A percentile compares a stretch with the other conserved stretches of the same genome.
phyloP scores from a whole-genome alignment of 768 basidiomycete genomes.

The Cantharellus anzutake region DNA sequence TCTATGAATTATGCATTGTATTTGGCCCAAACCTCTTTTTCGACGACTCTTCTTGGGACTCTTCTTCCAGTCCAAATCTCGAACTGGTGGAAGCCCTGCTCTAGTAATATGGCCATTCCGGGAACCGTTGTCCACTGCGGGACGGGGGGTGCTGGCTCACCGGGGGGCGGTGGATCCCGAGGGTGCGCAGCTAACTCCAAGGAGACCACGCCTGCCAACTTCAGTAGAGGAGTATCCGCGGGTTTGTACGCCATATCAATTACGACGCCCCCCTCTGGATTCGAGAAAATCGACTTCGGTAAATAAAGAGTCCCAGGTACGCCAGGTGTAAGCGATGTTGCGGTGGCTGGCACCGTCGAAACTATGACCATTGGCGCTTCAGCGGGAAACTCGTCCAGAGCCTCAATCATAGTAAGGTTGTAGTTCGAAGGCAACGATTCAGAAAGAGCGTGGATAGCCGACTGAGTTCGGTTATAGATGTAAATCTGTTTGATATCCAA shows the following conservation, averaged over 20 bases:
- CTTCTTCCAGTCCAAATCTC: conserved; percentile 52
- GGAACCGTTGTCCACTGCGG: conserved; percentile 44
- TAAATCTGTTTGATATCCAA: conserved; percentile 56
- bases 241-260: conserved; percentile 95
- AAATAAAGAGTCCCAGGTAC: conserved; percentile 26
- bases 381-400: conserved; percentile 33
- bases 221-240: conserved; percentile 59
- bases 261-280: conserved; percentile 44
- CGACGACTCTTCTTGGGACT: conserved; percentile 13
- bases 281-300: conserved; percentile 35
- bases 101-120: conserved; percentile 69
- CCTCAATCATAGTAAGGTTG: conserved; percentile 39
- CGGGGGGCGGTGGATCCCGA: not conserved
- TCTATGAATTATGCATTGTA: conserved; percentile 4
- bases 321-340: conserved; percentile 26
- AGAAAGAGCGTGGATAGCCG: conserved; percentile 53
- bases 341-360: conserved; percentile 68
- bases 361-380: conserved; percentile 44
- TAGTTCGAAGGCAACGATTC: conserved; percentile 43
- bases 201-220: conserved; percentile 34
- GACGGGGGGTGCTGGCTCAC: conserved; percentile 13
- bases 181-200: not conserved
- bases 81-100: conserved; percentile 80
- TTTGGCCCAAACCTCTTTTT: conserved; percentile 12
- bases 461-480: conserved; percentile 68